Evolutionary conservation across 805 yeast species (phyloP).

Genomic region (Saccharomycopsis fodiens): DNA sequence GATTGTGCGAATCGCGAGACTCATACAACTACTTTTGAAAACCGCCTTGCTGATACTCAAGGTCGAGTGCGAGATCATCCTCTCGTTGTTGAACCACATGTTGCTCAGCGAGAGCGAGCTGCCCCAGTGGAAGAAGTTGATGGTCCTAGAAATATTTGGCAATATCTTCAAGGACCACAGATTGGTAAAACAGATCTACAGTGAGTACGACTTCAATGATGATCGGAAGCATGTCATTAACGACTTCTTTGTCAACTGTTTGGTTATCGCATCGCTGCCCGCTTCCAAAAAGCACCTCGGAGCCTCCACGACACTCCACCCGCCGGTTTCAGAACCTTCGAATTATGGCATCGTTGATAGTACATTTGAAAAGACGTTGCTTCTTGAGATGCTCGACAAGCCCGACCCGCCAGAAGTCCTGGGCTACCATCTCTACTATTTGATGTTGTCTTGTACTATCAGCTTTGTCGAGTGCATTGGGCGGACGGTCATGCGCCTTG

Average conservation of each 20-base stretch:
- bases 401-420: slow-evolving; percentile 66
- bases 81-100: slow-evolving; percentile 69
- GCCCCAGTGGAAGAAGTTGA: slow-evolving; percentile 64
- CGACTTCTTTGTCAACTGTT: slow-evolving; percentile 43
- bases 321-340: slow-evolving; percentile 1
- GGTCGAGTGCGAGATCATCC: slow-evolving; percentile 74
- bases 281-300: slow-evolving; percentile 29
- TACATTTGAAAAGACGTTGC: slow-evolving; percentile 45
- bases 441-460: slow-evolving; percentile 47
- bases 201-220: slow-evolving; percentile 50
- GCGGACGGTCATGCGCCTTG: slow-evolving; percentile 37
- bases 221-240: slow-evolving; percentile 54
- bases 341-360: slow-evolving; percentile 2
- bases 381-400: slow-evolving; percentile 76
- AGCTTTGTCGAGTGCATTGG: slow-evolving; percentile 65
- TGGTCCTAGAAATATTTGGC: slow-evolving; percentile 67
- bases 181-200: slow-evolving; percentile 44
- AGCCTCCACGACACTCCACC: slow-evolving; percentile 29
- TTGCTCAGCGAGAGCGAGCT: slow-evolving; percentile 47
- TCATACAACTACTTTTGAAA: slow-evolving; percentile 53
- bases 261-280: slow-evolving; percentile 28
- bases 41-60: slow-evolving; percentile 56
- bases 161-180: slow-evolving; percentile 50
- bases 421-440: slow-evolving; percentile 49
- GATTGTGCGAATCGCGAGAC: slow-evolving; percentile 67